These are phyloP conservation scores for Pseudozyma pruni DNA, from an alignment of 1,284 basidiomycete genomes.

Conservation along the genomic window DNA sequence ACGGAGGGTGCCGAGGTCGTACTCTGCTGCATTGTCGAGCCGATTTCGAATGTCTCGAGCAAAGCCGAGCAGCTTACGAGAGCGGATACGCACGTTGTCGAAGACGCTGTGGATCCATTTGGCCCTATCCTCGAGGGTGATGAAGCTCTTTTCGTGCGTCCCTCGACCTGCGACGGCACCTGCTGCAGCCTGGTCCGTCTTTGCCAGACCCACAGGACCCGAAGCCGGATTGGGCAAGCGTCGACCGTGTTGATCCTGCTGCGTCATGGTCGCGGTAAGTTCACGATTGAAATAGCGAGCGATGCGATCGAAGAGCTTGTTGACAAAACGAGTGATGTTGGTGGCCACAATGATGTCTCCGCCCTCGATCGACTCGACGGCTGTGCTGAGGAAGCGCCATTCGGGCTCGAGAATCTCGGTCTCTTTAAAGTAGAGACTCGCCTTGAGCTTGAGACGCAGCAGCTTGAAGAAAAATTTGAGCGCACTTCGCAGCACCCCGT, in stretches of 20 bases:
- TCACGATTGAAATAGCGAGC: conserved; percentile 94
- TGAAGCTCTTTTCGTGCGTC: conserved; percentile 67
- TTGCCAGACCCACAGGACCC: conserved; percentile 39
- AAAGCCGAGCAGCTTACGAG: conserved; percentile 92
- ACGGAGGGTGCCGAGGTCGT: conserved; percentile 77
- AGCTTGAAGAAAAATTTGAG: conserved; percentile 91
- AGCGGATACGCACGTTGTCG: conserved; percentile 89
- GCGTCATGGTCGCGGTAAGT: conserved; percentile 77
- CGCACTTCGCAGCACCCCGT: conserved; percentile 86
- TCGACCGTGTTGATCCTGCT: conserved; percentile 32
- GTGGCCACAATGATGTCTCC: conserved; percentile 88
- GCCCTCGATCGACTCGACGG: conserved; percentile 86
- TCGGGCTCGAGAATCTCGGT: conserved; percentile 96
- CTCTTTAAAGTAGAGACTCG: conserved; percentile 96
- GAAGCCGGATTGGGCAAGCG: conserved; percentile 28
- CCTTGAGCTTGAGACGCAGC: conserved; percentile 94
- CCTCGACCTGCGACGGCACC: conserved; percentile 33
- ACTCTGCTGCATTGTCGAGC: conserved; percentile 96
- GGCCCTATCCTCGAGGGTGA: conserved; percentile 84
- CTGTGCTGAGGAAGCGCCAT: conserved; percentile 94
- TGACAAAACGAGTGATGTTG: conserved; percentile 64
- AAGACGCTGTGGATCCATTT: conserved; percentile 92
- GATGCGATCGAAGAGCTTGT: conserved; percentile 74
- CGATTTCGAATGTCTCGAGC: conserved; percentile 73
- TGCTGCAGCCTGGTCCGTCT: conserved; percentile 15